Evolutionary conservation across 306 rosid genomes (phyloP).

Genomic region (Pueraria montana): DNA sequence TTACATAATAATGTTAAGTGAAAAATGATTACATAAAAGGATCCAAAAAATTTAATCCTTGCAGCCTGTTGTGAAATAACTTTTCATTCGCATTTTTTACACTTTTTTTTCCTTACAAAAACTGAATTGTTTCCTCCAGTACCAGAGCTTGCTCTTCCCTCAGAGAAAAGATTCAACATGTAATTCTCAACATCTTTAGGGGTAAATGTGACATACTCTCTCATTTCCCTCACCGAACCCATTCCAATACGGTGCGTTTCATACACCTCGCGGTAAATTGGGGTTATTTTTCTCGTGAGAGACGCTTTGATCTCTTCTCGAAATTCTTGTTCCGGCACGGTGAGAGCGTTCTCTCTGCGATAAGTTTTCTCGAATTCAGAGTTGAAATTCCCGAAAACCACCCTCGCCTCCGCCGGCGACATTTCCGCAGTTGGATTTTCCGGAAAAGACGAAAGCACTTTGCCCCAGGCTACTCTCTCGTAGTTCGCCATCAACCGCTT

Average conservation of each 20-base stretch:
- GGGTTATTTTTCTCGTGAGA: neutral
- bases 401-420: neutral
- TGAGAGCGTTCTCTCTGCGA: neutral
- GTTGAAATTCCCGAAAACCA: neutral
- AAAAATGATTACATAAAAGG: neutral
- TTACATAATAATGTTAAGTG: neutral
- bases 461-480: slow-evolving; percentile 16
- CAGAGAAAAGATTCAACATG: neutral
- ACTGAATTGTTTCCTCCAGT: neutral
- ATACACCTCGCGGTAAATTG: neutral
- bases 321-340: neutral
- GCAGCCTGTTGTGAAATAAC: neutral
- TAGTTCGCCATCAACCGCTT: neutral
- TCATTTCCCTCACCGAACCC: slow-evolving; percentile 22
- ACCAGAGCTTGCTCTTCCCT: neutral
- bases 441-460: slow-evolving; percentile 18
- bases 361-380: slow-evolving; percentile 24
- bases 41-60: neutral
- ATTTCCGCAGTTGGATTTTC: neutral
- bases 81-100: neutral
- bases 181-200: slow-evolving; percentile 29
- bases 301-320: neutral
- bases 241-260: neutral
- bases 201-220: slow-evolving; percentile 16
- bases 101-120: neutral